Evolutionary conservation across 805 yeast species (phyloP).

Genomic region (Candida berthetii): DNA sequence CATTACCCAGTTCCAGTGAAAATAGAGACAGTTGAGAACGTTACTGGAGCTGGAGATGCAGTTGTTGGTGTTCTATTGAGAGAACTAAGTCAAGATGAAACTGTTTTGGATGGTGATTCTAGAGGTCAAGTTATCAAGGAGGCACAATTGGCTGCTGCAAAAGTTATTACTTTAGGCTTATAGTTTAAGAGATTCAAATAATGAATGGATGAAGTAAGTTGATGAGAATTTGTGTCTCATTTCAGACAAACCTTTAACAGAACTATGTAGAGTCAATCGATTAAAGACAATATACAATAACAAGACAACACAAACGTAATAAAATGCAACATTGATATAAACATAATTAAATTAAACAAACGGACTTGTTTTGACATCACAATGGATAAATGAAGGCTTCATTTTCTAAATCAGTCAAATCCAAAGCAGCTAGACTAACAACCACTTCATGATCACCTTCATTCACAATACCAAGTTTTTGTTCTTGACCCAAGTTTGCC

Average conservation of each 20-base stretch:
- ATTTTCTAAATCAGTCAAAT: slow-evolving; percentile 41
- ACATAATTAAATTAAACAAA: too few species aligned
- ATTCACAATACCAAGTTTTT: slow-evolving; percentile 18
- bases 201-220: too few species aligned
- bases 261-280: too few species aligned
- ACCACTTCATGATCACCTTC: slow-evolving; percentile 19
- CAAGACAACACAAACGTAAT: too few species aligned
- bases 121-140: slow-evolving; percentile 6
- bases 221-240: too few species aligned
- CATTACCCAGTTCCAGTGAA: slow-evolving; percentile 41
- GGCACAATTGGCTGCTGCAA: slow-evolving; percentile 14
- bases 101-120: slow-evolving; percentile 1
- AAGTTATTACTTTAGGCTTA: slow-evolving; percentile 13
- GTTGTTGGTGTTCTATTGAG: slow-evolving; percentile 55
- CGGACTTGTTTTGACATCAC: too few species aligned
- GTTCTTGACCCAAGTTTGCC: slow-evolving; percentile 5
- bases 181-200: too few species aligned
- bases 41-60: slow-evolving; percentile 89
- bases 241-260: too few species aligned
- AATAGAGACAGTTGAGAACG: slow-evolving; percentile 45
- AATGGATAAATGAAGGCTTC: slow-evolving; percentile 40
- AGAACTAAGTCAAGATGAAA: slow-evolving; percentile 3
- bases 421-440: slow-evolving; percentile 30
- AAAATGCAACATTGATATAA: too few species aligned
- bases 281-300: too few species aligned